Conservation (phyloP, 1,284 basidiomycete species). For the Melampsora americana region DNA sequence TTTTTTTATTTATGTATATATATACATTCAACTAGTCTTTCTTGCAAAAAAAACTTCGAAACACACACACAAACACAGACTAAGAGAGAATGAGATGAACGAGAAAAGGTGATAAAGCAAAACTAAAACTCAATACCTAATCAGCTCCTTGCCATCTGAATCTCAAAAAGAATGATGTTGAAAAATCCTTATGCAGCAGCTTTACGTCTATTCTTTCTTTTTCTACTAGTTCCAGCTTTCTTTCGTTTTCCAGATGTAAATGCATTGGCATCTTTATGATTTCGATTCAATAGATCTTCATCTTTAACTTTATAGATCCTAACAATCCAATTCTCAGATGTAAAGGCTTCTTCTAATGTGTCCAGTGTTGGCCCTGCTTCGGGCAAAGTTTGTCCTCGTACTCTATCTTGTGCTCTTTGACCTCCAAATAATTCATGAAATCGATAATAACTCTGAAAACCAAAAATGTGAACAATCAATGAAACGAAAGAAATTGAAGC, state of each 20-base stretch:
- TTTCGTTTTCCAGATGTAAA: slow-evolving; percentile 83
- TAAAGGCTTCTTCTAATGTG: slow-evolving; percentile 92
- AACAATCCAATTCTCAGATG: slow-evolving; percentile 96
- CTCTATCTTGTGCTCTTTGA: slow-evolving; percentile 70
- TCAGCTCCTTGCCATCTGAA: no score
- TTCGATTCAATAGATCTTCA: slow-evolving; percentile 83
- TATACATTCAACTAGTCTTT: no score
- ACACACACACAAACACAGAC: no score
- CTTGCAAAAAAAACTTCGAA: no score
- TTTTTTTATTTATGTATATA: no score
- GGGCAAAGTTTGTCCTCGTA: slow-evolving; percentile 75
- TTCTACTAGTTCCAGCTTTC: slow-evolving; percentile 85
- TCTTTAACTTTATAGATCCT: slow-evolving; percentile 96
- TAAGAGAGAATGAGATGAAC: no score
- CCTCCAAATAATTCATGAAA: slow-evolving; percentile 84
- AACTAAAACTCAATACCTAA: no score
- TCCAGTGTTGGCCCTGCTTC: slow-evolving; percentile 74
- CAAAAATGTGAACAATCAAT: neutral
- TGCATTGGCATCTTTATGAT: slow-evolving; percentile 76
- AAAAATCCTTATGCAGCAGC: slow-evolving; percentile 17
- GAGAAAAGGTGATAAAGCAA: no score
- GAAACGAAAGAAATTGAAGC: neutral
- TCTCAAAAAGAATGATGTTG: no score
- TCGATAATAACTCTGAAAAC: slow-evolving; percentile 56
- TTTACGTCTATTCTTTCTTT: slow-evolving; percentile 53